Evolutionary conservation across 2,329 filamentous ascomycete species (phyloP).

Genomic region (Pezizomycotina sp.): DNA sequence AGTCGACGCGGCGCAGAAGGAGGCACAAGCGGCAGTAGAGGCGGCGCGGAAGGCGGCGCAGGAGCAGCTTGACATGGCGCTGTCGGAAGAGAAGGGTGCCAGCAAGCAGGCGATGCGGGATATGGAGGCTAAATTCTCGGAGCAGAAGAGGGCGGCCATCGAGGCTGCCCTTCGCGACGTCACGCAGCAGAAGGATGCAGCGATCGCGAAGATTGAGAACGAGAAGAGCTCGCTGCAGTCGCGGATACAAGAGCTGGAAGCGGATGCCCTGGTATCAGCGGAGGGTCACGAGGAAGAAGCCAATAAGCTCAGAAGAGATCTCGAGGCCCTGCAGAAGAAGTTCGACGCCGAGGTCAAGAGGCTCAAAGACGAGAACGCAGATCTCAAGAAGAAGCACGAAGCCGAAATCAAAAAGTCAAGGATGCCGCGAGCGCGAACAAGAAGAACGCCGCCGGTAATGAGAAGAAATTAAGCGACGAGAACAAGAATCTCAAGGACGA

Average conservation of each 20-base stretch:
- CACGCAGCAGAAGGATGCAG: neutral
- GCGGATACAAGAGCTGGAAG: neutral
- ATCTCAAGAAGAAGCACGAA: constrained; percentile 35
- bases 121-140: too few species aligned
- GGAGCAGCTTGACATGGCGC: constrained; percentile 34
- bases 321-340: constrained; percentile 16
- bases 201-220: constrained; percentile 25
- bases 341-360: constrained; percentile 30
- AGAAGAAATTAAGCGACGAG: constrained; percentile 31
- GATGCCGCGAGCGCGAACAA: neutral
- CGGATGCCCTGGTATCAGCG: too few species aligned
- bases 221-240: constrained; percentile 16
- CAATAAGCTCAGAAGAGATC: too few species aligned
- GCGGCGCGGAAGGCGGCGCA: constrained; percentile 27
- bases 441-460: constrained; percentile 20
- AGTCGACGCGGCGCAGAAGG: constrained; percentile 25
- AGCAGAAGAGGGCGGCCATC: constrained; percentile 29
- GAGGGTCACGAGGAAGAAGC: too few species aligned
- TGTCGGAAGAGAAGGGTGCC: constrained; percentile 19
- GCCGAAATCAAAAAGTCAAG: constrained; percentile 44
- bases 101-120: too few species aligned
- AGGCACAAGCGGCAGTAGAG: constrained; percentile 29
- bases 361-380: constrained; percentile 42
- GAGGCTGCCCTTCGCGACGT: constrained; percentile 32
- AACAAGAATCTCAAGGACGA: constrained; percentile 46